phyloP scores from a whole-genome alignment of 2,329 filamentous ascomycete genomes.

The Penicillium decumbens region DNA sequence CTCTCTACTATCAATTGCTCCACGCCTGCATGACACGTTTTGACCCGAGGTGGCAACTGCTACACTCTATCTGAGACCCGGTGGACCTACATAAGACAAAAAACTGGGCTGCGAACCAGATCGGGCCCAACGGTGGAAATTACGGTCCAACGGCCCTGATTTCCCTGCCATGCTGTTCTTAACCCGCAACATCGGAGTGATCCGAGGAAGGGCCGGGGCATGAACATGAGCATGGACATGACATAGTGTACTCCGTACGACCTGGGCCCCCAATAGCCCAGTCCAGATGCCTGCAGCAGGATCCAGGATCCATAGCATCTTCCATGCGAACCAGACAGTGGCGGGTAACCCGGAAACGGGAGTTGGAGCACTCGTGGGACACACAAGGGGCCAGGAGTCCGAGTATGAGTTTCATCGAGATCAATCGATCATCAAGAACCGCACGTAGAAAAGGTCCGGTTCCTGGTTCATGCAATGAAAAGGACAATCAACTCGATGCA shows the following conservation, averaged over 20 bases:
- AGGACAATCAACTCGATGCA: constrained; percentile 21
- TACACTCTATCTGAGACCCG: constrained; percentile 19
- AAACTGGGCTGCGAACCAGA: constrained; percentile 20
- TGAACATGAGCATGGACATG: background rate
- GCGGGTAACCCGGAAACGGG: constrained; percentile 14
- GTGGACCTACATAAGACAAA: constrained; percentile 16
- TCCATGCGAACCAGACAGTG: constrained; percentile 8
- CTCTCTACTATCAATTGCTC: background rate
- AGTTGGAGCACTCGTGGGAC: background rate
- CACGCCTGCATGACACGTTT: constrained; percentile 12
- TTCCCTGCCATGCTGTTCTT: background rate
- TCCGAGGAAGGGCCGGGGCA: background rate
- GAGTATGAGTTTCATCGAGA: background rate
- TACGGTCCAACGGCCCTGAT: constrained; percentile 9
- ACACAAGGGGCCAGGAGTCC: background rate
- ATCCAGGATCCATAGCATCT: background rate
- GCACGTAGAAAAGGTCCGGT: background rate
- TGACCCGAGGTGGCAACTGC: constrained; percentile 10
- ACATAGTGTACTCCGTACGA: background rate
- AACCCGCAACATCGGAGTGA: background rate
- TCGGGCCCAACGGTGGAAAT: constrained; percentile 18
- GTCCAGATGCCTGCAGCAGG: constrained; percentile 1
- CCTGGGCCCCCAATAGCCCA: background rate
- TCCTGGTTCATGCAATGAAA: constrained; percentile 9
- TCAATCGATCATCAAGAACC: background rate